Conservation (phyloP, 164 flowering plant genomes). For the Piper betle region DNA sequence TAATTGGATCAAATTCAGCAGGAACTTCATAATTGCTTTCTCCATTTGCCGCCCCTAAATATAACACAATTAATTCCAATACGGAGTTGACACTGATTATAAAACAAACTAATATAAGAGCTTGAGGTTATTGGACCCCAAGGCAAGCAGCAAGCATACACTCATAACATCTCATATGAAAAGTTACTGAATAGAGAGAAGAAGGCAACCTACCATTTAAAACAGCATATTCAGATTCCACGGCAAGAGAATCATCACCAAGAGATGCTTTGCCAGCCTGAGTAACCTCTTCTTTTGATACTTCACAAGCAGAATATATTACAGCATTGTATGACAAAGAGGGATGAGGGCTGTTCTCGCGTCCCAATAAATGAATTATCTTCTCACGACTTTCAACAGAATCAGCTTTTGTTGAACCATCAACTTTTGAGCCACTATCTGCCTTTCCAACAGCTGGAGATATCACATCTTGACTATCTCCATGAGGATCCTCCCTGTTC, state of each 20-base stretch:
- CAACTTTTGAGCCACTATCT: conserved; percentile 91
- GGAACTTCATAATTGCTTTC: conserved; percentile 72
- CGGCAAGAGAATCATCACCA: conserved; percentile 27
- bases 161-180: not conserved
- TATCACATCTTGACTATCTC: conserved; percentile 83
- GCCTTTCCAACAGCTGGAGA: conserved; percentile 72
- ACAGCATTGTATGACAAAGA: conserved; percentile 83
- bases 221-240: conserved; percentile 34
- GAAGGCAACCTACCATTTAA: conserved; percentile 46
- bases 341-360: conserved; percentile 39
- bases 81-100: not conserved
- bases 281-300: conserved; percentile 61
- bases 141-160: not conserved
- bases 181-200: not conserved
- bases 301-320: conserved; percentile 47
- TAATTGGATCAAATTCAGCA: conserved; percentile 81
- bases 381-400: conserved; percentile 93
- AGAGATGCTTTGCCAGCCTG: conserved; percentile 46
- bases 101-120: too few relatives aligned
- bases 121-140: not conserved
- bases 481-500: conserved; percentile 65
- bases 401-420: conserved; percentile 75
- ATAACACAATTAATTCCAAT: not conserved
- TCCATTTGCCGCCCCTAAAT: conserved; percentile 69
- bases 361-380: conserved; percentile 28